Conservation (phyloP, 805 yeast species). For the Wickerhamiella occidentalis region DNA sequence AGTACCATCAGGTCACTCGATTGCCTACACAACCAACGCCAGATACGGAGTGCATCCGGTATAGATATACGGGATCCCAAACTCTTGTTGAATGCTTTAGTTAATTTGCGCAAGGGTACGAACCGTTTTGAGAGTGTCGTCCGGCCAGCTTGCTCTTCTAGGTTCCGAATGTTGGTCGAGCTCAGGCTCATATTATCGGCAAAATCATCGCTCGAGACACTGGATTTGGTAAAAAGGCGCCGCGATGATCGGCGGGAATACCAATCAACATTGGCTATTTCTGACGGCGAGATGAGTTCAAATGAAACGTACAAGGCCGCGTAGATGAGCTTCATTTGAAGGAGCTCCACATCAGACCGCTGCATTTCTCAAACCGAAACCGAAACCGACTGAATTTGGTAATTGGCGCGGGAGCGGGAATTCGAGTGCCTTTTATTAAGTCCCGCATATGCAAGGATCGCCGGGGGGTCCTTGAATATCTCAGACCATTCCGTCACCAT, state of each 20-base stretch:
- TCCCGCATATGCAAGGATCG: neutral
- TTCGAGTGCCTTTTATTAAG: neutral
- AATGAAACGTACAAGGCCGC: neutral
- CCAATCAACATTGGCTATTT: neutral
- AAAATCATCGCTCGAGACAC: conserved; percentile 1
- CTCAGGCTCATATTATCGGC: neutral
- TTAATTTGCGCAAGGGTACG: neutral
- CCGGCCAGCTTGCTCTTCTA: neutral
- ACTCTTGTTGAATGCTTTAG: neutral
- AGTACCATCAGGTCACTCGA: conserved; percentile 2
- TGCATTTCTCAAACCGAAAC: neutral
- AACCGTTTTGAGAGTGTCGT: neutral
- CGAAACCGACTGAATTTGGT: too few relatives aligned
- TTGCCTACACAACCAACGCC: neutral
- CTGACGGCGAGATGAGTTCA: neutral
- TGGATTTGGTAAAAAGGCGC: neutral
- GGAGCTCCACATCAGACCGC: neutral
- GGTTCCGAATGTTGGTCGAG: neutral
- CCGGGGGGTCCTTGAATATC: neutral
- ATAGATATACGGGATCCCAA: neutral
- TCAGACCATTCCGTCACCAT: neutral
- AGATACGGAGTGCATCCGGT: neutral
- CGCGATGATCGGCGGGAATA: neutral
- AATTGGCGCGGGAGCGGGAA: too few relatives aligned
- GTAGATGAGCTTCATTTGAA: conserved; percentile 5